Evolutionary conservation across 1,284 basidiomycete genomes (phyloP), one percentile per base, ranked within the genome.

Genomic region (Apiotrichum sp.): DNA sequence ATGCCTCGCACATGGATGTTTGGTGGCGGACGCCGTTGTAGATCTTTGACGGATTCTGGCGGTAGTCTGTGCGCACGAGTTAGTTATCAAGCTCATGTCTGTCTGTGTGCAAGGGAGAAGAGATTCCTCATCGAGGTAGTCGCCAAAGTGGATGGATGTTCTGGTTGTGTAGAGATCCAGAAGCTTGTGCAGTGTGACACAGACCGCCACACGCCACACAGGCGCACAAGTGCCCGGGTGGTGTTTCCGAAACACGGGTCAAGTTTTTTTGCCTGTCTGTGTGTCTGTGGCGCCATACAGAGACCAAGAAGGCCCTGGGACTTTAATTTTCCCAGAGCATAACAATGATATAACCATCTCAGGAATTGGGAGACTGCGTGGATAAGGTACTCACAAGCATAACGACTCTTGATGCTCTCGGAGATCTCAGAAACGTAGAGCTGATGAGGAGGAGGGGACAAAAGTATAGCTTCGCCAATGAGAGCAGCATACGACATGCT

Each of bases 1-100:
- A 76, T 0, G 74, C 73, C 53, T 73, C 71, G 64, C 70, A 74
- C 67, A 73, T 72, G 47, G 74, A 75, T 4, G 74, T 73, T 57
- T 73, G 72, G 63, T 77, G 75, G 39, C 75, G 69, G 32, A 77
- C 71, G n/a, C 75, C 75, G 61, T 76, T 76, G 70, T 77, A 77
- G 53, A 77, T 70, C 60, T 76, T 71, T 47, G 71, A 66, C 3
- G 75, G 74, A 63, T 74, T 71, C 47, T 74, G 71, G 44, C 71
- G 70, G 60, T 74, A 77, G 62, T 72, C 73, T 75, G 58, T 10
- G 55, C 45, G 16, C 6, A 8, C 8, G 11, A 10, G 33, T 31
- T 40, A 39, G 47, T 22, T 22, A 41, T 32, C 22, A 22, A 10
- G 29, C 2, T 39, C 6, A 38, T 38, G 36, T 38, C 8, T 38